These are phyloP conservation scores for Phytophthora cryptogea DNA, from an alignment of 352 stramenopile species.

Conservation along the genomic window DNA sequence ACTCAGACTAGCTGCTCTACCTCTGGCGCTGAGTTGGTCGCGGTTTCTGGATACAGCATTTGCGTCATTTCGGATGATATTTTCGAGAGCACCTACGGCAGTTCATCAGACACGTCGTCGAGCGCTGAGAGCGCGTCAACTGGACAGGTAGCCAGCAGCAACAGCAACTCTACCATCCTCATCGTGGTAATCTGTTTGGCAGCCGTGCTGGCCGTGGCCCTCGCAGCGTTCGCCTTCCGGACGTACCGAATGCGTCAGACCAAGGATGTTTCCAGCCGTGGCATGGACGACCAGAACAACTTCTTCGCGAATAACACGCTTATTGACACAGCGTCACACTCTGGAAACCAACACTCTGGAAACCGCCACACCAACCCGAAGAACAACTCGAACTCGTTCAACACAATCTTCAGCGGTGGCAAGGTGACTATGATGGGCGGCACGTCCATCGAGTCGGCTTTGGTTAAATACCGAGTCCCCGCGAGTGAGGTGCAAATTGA, in stretches of 20 bases:
- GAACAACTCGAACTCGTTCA: constrained; percentile 40
- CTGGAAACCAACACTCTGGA: constrained; percentile 29
- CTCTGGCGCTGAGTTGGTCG: constrained; percentile 46
- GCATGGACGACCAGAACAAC: constrained; percentile 30
- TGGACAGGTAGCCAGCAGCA: constrained; percentile 26
- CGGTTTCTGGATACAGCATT: constrained; percentile 37
- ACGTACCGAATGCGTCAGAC: constrained; percentile 44
- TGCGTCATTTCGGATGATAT: constrained; percentile 73
- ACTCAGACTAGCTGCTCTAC: constrained; percentile 50
- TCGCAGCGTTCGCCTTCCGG: constrained; percentile 59
- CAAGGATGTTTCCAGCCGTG: constrained; percentile 25
- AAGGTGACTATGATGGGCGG: constrained; percentile 64
- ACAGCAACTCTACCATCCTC: constrained; percentile 49
- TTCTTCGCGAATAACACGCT: constrained; percentile 63
- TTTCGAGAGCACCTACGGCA: constrained; percentile 56
- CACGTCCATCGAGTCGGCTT: constrained; percentile 54
- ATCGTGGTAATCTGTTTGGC: constrained; percentile 64
- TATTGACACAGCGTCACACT: constrained; percentile 30
- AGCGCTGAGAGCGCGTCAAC: constrained; percentile 28
- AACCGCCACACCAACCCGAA: constrained; percentile 25
- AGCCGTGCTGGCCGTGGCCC: constrained; percentile 47
- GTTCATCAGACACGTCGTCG: constrained; percentile 24
- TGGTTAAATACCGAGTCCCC: constrained; percentile 80
- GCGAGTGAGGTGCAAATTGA: constrained; percentile 65
- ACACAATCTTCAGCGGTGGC: constrained; percentile 58